phyloP scores from a whole-genome alignment of 805 yeast species.

The Ogataea trehaloabstinens region DNA sequence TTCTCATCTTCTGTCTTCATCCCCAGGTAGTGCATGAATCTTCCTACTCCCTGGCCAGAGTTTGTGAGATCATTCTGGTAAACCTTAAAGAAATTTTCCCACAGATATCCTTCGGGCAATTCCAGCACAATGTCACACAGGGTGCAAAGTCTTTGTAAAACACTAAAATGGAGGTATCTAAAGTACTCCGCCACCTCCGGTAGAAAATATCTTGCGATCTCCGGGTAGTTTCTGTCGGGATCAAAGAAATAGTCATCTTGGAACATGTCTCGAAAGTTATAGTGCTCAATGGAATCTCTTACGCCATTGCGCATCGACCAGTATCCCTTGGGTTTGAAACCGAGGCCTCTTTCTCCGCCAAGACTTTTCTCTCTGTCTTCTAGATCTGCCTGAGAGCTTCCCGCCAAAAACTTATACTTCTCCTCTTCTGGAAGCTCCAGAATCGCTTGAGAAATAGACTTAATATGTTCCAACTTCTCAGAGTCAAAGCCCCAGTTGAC shows the following conservation, averaged over 20 bases:
- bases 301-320: conserved; percentile 46
- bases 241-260: conserved; percentile 33
- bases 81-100: conserved; percentile 35
- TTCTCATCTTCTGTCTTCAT: conserved; percentile 29
- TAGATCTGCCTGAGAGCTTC: conserved; percentile 30
- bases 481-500: conserved; percentile 39
- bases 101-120: conserved; percentile 44
- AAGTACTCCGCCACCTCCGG: conserved; percentile 41
- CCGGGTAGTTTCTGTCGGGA: conserved; percentile 36
- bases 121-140: conserved; percentile 45
- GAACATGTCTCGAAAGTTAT: conserved; percentile 40
- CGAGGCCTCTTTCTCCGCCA: conserved; percentile 48
- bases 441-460: conserved; percentile 40
- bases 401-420: conserved; percentile 39
- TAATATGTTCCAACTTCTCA: conserved; percentile 33
- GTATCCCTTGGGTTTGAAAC: conserved; percentile 47
- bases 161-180: conserved; percentile 35
- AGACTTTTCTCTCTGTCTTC: conserved; percentile 25
- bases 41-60: conserved; percentile 40
- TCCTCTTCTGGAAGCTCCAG: conserved; percentile 40
- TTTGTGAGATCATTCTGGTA: conserved; percentile 29
- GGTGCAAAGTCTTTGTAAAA: conserved; percentile 35
- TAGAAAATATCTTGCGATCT: conserved; percentile 36
- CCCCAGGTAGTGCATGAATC: conserved; percentile 38
- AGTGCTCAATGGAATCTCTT: conserved; percentile 44